Percentiles rank a stretch among this genome's conserved stretches.
These are phyloP conservation scores for Phaeotremella fagi DNA, from an alignment of 768 basidiomycete genomes.

Conservation along the genomic window DNA sequence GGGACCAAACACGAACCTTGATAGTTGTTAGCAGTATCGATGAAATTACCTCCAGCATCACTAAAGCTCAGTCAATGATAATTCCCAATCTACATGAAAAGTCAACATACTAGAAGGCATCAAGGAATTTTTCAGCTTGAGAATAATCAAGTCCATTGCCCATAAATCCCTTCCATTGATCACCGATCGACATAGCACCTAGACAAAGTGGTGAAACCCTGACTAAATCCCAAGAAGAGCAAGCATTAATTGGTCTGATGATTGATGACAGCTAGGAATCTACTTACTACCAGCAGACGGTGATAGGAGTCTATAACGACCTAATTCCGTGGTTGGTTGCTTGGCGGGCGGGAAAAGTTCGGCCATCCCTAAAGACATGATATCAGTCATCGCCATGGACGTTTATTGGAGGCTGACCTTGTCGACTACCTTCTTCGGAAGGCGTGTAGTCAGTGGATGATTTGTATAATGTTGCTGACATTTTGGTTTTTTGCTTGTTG, in stretches of 20 bases:
- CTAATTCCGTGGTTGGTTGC: constrained; percentile 30
- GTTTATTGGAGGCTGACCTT: no score
- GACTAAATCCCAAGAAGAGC: no score
- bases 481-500: no score
- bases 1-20: constrained; percentile 15
- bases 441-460: not conserved
- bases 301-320: constrained; percentile 45
- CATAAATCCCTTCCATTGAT: constrained; percentile 47
- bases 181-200: constrained; percentile 51
- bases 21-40: constrained; percentile 55
- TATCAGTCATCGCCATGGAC: no score
- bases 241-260: no score
- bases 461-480: not conserved
- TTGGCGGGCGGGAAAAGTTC: constrained; percentile 1
- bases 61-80: constrained; percentile 7
- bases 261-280: no score
- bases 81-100: not conserved
- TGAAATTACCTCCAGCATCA: constrained; percentile 54
- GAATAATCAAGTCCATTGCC: constrained; percentile 22
- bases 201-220: constrained; percentile 50
- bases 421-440: no score
- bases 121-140: constrained; percentile 25
- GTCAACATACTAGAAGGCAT: constrained; percentile 10
- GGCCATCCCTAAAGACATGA: no score
- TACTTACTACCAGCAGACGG: constrained; percentile 42